phyloP scores from a whole-genome alignment of 352 stramenopile genomes.

The Globisporangium iwayamae region DNA sequence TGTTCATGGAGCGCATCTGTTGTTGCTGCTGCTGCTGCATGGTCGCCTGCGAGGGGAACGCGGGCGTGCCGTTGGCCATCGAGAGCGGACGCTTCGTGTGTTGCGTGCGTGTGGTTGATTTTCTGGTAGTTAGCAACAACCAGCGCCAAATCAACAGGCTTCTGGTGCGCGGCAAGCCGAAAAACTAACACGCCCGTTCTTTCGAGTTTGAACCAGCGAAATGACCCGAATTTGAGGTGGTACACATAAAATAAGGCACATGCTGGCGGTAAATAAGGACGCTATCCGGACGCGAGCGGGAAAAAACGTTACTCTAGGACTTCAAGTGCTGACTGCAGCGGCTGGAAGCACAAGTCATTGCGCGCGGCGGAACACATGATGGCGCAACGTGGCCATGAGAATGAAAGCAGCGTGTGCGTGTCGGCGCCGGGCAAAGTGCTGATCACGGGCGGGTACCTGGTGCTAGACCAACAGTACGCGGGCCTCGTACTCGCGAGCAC shows the following conservation, averaged over 20 bases:
- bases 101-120: background rate
- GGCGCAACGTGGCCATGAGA: background rate
- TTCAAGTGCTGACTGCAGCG: no score
- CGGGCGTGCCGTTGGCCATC: constrained; percentile 8
- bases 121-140: background rate
- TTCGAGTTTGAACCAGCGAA: background rate
- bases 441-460: constrained; percentile 94
- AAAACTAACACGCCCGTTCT: background rate
- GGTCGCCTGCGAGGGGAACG: background rate
- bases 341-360: background rate
- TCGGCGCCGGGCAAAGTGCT: constrained; percentile 97
- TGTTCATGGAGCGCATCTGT: background rate
- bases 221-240: background rate
- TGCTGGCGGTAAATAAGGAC: background rate
- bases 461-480: constrained; percentile 89
- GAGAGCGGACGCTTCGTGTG: background rate
- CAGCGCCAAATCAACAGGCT: background rate
- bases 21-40: constrained; percentile 5
- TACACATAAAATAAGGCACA: background rate
- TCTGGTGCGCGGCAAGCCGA: background rate
- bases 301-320: background rate
- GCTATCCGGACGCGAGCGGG: background rate
- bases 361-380: background rate
- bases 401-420: constrained; percentile 39
- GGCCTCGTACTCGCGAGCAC: constrained; percentile 91